These are phyloP conservation scores for Stagonosporopsis cucurbitacearum DNA, from an alignment of 2,329 filamentous ascomycete species.

Conservation along the genomic window DNA sequence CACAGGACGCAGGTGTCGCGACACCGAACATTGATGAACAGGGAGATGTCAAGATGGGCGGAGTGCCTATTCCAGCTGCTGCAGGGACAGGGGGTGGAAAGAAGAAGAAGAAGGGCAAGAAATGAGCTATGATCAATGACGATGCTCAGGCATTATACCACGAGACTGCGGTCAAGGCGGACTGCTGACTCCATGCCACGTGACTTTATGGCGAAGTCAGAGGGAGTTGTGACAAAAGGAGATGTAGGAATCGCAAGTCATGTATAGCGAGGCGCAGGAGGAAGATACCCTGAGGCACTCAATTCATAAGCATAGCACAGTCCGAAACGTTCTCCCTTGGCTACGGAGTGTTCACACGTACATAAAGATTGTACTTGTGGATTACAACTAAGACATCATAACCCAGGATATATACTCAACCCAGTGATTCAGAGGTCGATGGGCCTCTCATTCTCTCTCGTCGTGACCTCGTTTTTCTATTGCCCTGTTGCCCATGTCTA, in stretches of 20 bases:
- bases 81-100: constrained; percentile 50
- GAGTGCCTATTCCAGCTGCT: constrained; percentile 29
- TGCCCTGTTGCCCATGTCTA: too few species aligned
- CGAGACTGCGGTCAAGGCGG: not conserved
- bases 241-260: not conserved
- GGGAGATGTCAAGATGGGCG: constrained; percentile 40
- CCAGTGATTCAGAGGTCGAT: too few species aligned
- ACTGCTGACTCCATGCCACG: not conserved
- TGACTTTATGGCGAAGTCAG: not conserved
- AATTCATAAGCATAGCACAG: not conserved
- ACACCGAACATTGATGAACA: constrained; percentile 44
- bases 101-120: constrained; percentile 61
- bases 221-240: not conserved
- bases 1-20: constrained; percentile 33
- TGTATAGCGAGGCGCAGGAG: not conserved
- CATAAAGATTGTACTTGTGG: too few species aligned
- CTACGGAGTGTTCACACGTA: not conserved
- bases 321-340: not conserved
- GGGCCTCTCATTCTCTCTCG: too few species aligned
- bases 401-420: too few species aligned
- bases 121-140: constrained; percentile 41
- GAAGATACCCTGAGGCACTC: constrained; percentile 14
- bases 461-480: too few species aligned
- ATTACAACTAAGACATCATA: too few species aligned
- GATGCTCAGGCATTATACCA: not conserved